Conservation (phyloP, 495 filamentous ascomycete species). For the Rhizodiscina lignyota region DNA sequence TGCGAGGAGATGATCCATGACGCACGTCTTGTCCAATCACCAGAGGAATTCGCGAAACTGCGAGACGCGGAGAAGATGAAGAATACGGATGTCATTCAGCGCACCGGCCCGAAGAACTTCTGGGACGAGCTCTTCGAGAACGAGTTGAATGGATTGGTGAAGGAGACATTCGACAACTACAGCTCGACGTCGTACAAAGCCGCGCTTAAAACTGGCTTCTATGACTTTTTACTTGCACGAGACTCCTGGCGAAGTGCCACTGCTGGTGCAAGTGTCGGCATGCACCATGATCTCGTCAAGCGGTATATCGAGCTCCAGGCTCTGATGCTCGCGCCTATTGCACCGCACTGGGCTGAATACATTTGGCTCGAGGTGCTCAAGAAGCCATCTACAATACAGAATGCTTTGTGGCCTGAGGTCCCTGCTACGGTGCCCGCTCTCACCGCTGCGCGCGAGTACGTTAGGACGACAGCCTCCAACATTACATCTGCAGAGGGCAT, state of each 20-base stretch:
- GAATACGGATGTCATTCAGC: conserved; percentile 25
- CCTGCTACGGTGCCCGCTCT: conserved; percentile 39
- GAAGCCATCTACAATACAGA: conserved; percentile 61
- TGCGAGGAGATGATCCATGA: conserved; percentile 61
- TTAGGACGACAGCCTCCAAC: conserved; percentile 52
- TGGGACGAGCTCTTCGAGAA: conserved; percentile 87
- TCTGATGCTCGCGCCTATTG: conserved; percentile 58
- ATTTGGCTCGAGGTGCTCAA: conserved; percentile 81
- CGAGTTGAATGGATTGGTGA: conserved; percentile 73
- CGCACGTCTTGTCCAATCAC: conserved; percentile 12
- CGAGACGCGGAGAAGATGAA: conserved; percentile 42
- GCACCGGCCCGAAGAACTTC: conserved; percentile 56
- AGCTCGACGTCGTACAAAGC: conserved; percentile 72
- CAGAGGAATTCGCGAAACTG: conserved; percentile 15
- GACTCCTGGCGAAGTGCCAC: conserved; percentile 81
- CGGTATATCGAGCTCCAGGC: conserved; percentile 82
- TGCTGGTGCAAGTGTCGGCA: conserved; percentile 53
- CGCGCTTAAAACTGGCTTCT: conserved; percentile 77
- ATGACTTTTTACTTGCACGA: conserved; percentile 72
- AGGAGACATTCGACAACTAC: conserved; percentile 61
- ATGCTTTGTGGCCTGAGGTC: conserved; percentile 56
- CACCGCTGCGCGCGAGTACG: conserved; percentile 64
- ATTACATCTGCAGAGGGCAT: conserved; percentile 77
- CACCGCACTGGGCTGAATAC: conserved; percentile 90
- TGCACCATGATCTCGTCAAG: conserved; percentile 61